A percentile compares a stretch with the other conserved stretches of the same genome.
phyloP scores from a whole-genome alignment of 2,329 filamentous ascomycete species.

The Sporothrix dimorphospora region DNA sequence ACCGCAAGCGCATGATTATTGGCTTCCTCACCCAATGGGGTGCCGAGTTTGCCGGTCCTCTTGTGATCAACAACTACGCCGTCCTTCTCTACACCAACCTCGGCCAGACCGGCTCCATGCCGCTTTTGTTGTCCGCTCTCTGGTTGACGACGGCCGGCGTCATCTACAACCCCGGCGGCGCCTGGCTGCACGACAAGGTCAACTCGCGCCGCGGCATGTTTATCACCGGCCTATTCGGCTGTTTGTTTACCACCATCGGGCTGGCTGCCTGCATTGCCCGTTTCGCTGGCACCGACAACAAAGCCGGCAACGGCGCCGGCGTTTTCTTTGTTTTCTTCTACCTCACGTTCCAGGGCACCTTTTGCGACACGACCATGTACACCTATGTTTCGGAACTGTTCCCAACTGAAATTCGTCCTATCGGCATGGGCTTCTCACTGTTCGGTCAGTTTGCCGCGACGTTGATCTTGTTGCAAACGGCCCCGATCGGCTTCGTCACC shows the following conservation, averaged over 20 bases:
- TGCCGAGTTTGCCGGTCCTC: constrained; percentile 55
- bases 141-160: constrained; percentile 53
- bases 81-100: constrained; percentile 47
- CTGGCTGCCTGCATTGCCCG: constrained; percentile 45
- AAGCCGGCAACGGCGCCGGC: constrained; percentile 45
- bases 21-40: constrained; percentile 58
- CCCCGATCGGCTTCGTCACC: constrained; percentile 47
- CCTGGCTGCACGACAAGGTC: constrained; percentile 53
- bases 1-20: constrained; percentile 55
- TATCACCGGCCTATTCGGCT: constrained; percentile 47
- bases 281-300: constrained; percentile 43
- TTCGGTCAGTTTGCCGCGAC: constrained; percentile 55
- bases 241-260: constrained; percentile 43
- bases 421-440: constrained; percentile 55
- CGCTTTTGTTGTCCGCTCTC: constrained; percentile 45
- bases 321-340: constrained; percentile 53
- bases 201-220: constrained; percentile 52
- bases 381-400: constrained; percentile 46
- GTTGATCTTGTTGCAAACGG: constrained; percentile 53
- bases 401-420: constrained; percentile 53
- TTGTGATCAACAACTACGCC: constrained; percentile 53
- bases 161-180: constrained; percentile 52
- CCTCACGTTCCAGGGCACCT: constrained; percentile 52
- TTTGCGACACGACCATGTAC: constrained; percentile 48
- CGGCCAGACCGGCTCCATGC: constrained; percentile 46